Evolutionary conservation across 768 basidiomycete species (phyloP).

Genomic region (Paxillus rubicundulus): DNA sequence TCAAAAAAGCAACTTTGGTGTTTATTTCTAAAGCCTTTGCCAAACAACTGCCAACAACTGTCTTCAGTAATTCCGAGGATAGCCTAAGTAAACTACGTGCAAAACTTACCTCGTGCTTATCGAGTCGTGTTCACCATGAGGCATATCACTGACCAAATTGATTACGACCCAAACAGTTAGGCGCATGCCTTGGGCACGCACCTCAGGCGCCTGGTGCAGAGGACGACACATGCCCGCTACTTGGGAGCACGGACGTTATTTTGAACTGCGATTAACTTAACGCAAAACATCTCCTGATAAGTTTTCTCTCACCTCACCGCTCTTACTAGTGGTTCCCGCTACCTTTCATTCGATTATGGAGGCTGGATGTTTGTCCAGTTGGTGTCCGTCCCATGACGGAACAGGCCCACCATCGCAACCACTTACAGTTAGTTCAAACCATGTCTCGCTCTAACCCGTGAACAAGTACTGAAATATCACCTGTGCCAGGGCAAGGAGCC

Average conservation of each 20-base stretch:
- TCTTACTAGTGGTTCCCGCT: background rate
- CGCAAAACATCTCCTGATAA: background rate
- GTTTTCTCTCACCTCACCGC: background rate
- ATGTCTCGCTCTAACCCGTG: background rate
- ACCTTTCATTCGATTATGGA: background rate
- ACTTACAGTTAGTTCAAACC: background rate
- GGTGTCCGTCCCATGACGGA: background rate
- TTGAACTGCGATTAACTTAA: background rate
- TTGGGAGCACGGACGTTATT: background rate
- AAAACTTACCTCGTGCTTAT: background rate
- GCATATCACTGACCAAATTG: background rate
- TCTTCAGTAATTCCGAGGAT: background rate
- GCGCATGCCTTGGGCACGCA: constrained; percentile 1
- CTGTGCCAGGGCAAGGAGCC: constrained; percentile 1
- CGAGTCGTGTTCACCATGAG: constrained; percentile 16
- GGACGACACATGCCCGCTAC: background rate
- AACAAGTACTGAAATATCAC: background rate
- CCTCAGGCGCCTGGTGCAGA: background rate
- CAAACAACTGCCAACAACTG: constrained; percentile 1
- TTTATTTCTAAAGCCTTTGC: constrained; percentile 12
- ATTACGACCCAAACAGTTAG: background rate
- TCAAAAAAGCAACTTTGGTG: too few relatives aligned
- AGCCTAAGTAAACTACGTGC: too few relatives aligned
- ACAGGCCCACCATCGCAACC: background rate
- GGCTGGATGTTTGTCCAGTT: background rate